Conservation (phyloP, 108 stramenopile species). For the Nitzschia sp. region DNA sequence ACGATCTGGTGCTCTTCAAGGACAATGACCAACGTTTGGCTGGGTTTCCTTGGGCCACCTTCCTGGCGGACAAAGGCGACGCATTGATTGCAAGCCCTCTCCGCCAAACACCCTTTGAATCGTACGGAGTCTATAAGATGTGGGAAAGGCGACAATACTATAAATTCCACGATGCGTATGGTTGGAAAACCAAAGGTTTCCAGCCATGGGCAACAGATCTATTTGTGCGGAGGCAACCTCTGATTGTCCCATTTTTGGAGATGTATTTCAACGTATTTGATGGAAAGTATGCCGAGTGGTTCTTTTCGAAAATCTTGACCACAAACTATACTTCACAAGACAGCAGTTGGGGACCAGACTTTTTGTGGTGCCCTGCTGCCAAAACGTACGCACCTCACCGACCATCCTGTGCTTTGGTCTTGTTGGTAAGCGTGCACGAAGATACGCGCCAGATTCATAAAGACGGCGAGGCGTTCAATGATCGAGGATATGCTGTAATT, state of each 20-base stretch:
- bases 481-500: slow-evolving; percentile 4
- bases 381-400: slow-evolving; percentile 1
- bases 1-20: slow-evolving; percentile 9
- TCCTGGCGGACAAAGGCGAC: slow-evolving; percentile 9
- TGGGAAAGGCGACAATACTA: slow-evolving; percentile 12
- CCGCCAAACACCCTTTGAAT: slow-evolving; percentile 13
- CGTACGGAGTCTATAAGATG: background rate
- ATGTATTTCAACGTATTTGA: slow-evolving; percentile 30
- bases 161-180: slow-evolving; percentile 18
- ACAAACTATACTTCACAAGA: slow-evolving; percentile 13
- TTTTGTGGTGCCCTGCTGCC: slow-evolving; percentile 23
- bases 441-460: slow-evolving; percentile 17
- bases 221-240: background rate
- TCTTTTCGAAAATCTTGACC: slow-evolving; percentile 21
- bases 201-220: slow-evolving; percentile 3
- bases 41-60: slow-evolving; percentile 20
- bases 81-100: slow-evolving; percentile 14
- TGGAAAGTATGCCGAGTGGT: slow-evolving; percentile 21
- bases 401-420: slow-evolving; percentile 8
- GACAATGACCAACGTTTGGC: slow-evolving; percentile 17
- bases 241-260: slow-evolving; percentile 26
- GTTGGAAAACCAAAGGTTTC: slow-evolving; percentile 5
- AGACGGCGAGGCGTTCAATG: slow-evolving; percentile 16
- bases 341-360: slow-evolving; percentile 21
- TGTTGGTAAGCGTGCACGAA: slow-evolving; percentile 17